These are phyloP conservation scores for Neospora caninum DNA, from an alignment of 169 alveolate genomes.

Conservation along the genomic window DNA sequence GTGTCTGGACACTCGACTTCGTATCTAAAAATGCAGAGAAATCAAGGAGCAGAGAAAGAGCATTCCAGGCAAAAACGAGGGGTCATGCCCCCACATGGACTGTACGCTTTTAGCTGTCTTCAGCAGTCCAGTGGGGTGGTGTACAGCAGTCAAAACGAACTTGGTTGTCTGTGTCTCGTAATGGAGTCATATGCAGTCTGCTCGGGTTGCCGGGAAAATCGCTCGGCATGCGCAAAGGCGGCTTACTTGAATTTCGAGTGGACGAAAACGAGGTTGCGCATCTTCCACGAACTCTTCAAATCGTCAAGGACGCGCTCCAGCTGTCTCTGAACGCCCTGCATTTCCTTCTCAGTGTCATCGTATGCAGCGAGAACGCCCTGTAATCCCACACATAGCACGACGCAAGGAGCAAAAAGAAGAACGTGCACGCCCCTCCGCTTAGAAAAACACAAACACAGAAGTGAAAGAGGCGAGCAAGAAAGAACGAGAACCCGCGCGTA, in stretches of 20 bases:
- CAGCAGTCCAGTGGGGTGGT: no score
- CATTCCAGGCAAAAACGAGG: no score
- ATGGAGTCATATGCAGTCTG: no score
- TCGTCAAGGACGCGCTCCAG: not conserved
- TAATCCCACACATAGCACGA: not conserved
- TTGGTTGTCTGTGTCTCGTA: no score
- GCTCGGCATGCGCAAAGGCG: no score
- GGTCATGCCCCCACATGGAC: no score
- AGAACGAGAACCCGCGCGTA: no score
- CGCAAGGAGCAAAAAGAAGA: not conserved
- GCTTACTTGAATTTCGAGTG: constrained; percentile 49
- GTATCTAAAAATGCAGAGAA: constrained; percentile 23
- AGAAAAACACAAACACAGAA: not conserved
- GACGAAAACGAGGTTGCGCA: not conserved
- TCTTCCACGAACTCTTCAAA: not conserved
- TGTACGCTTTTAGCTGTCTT: no score
- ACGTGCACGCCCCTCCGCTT: not conserved
- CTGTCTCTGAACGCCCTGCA: not conserved
- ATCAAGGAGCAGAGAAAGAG: not conserved
- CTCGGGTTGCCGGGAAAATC: no score
- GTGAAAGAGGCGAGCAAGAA: no score
- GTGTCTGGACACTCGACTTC: constrained; percentile 64
- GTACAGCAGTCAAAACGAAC: no score
- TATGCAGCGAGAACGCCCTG: constrained; percentile 38
- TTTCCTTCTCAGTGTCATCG: constrained; percentile 2